Evolutionary conservation across 2,329 filamentous ascomycete species (phyloP), one percentile per base, ranked within the genome.

Genomic region (Colletotrichum musae): DNA sequence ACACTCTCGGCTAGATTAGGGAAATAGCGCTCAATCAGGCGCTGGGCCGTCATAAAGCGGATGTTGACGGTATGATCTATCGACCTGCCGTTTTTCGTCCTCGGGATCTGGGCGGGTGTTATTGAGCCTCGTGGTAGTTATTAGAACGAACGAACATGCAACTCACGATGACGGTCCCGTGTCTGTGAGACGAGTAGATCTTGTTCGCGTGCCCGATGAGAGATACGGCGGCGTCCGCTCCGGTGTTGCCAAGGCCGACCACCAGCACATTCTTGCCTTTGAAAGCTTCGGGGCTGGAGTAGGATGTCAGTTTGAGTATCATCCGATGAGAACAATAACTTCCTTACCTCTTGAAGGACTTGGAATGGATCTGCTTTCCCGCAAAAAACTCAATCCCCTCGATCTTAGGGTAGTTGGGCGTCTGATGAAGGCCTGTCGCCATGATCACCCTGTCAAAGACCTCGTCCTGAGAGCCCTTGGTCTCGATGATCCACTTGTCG

Each of bases 181-280:
- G 77, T 0, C 79, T 78, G 58, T 84, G 82, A 5, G 83, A 82
- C 16, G 82, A 71, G 73, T 82, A 85, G 4, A 84, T 76, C 32
- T 83, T 80, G 13, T 76, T 73, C 1, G 81, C 82, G 7, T 79
- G 73, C 0, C 75, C 76, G 0, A 77, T 72, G 6, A 85, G 76
- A 6, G 76, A 74, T 4, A 79, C 76, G 7, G 80, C 75, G 1
- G 79, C 74, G 61, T 83, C 80, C 15, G 76, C 77, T 0, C 77
- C 75, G 1, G 80, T 83, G 60, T 80, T 82, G 9, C 80, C 80
- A 32, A 84, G 71, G 5, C 84, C 84, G 5, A 85, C 74, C 0
- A 86, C 75, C 0, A 86, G 58, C 1, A 86, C 81, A 9, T 75
- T 80, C 70, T 84, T 82, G 5, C 74, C 79, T 13, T 77, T 74